These are phyloP conservation scores for Eragrostis nindensis DNA, from an alignment of 176 grass and related monocot species.

Conservation along the genomic window DNA sequence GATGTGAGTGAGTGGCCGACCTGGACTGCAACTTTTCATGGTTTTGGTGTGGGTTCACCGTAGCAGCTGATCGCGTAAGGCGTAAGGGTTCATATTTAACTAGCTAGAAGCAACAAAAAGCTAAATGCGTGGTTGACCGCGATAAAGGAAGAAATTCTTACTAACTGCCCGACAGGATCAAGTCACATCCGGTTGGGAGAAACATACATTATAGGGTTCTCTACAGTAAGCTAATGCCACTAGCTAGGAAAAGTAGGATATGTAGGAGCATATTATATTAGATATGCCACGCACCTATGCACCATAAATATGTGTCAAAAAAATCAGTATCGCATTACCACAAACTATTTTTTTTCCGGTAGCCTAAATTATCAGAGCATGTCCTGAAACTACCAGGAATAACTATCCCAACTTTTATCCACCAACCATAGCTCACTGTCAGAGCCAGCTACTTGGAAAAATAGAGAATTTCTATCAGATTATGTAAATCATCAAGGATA, in stretches of 20 bases:
- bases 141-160: background rate
- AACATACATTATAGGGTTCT: background rate
- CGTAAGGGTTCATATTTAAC: background rate
- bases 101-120: conserved; percentile 40
- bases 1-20: conserved; percentile 7
- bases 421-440: too few relatives aligned
- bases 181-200: conserved; percentile 11
- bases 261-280: background rate
- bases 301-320: background rate
- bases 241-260: background rate
- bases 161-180: conserved; percentile 32
- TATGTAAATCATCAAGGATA: too few relatives aligned
- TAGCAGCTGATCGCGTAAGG: background rate
- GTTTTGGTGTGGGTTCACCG: background rate
- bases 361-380: background rate
- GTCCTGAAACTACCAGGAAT: too few relatives aligned
- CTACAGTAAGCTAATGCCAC: background rate
- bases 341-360: background rate
- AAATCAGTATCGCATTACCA: background rate
- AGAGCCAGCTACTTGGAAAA: too few relatives aligned
- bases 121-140: conserved; percentile 24
- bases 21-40: background rate
- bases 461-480: too few relatives aligned
- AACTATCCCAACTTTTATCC: too few relatives aligned
- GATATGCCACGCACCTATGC: background rate